Base-by-base conservation (phyloP, 2,329 filamentous ascomycete genomes). In the Chaetomium sp. region DNA sequence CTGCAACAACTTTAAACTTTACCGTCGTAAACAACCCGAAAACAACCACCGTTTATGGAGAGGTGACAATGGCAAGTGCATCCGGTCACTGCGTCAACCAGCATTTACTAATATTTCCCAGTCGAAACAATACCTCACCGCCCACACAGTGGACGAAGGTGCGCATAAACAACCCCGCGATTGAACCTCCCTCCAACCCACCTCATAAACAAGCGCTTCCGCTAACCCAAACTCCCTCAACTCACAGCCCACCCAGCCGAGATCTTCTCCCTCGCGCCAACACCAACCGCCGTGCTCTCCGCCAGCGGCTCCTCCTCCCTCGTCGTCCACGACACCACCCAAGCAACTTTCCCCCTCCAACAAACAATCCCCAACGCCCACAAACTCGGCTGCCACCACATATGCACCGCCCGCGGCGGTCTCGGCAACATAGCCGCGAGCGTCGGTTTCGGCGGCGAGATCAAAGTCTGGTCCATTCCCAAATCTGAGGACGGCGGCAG, bases 51-150 rank as follows among this genome's bases (percentile, higher is more conserved):
- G 35, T 59, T 60, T 47, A 74, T 74, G 72, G 70, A 68, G 54
- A 66, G 65, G 65, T 68, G 69, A 66, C 64, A 63, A 75, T 75
- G 73, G 73, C 73, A 68, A 53, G 67, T 50, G 11, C 4, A 4
- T 37, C 6, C 6, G 10, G 6, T 1, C 11, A 2, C 8, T 12
- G 10, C 6, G 14, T 6, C 9, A 12, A 33, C 32, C 8, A 2
- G 32, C 27, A 2, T 35, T 49, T 34, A n/a, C 59, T 68, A 53
- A 66, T 53, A 32, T 14, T n/a, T 12, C 56, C 1, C 58, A 96
- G 94, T 99, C 94, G 54, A 97, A 97, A 77, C 94, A 97, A 86
- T 99, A 96, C 71, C 82, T 99, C 60, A 95, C 92, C 67, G 87
- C 88, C 63, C 89, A 96, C 72, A 92, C 91, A 44, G 83, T 96